A percentile compares a stretch with the other conserved stretches of the same genome.
Evolutionary conservation across 2,329 filamentous ascomycete genomes (phyloP).

Genomic region (Coniella lustricola): DNA sequence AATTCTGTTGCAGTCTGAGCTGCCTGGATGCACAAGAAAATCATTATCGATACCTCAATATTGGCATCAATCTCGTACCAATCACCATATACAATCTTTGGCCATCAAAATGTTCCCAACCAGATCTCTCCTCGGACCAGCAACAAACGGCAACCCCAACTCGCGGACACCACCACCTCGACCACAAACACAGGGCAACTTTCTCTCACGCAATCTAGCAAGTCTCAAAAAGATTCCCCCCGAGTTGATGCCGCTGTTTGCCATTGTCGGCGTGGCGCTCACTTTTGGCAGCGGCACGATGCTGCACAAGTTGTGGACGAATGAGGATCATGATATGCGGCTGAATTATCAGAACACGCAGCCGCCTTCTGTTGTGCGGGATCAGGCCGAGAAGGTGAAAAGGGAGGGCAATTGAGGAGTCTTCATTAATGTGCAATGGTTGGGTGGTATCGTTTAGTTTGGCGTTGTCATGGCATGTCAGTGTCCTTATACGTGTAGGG

Average conservation of each 20-base stretch:
- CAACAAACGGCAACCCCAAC: neutral
- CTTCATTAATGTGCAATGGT: too few species aligned
- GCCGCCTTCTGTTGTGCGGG: neutral
- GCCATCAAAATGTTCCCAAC: neutral
- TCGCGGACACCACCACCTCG: neutral
- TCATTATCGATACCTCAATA: too few species aligned
- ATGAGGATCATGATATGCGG: neutral
- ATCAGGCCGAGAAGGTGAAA: neutral
- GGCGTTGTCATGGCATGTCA: too few species aligned
- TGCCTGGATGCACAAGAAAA: too few species aligned
- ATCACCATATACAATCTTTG: neutral
- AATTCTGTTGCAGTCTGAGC: too few species aligned
- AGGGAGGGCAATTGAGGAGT: too few species aligned
- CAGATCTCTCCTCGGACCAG: neutral
- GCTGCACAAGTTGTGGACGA: neutral
- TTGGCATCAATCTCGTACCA: too few species aligned
- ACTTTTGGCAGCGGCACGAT: neutral
- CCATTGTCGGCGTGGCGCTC: neutral
- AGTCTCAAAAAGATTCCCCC: neutral
- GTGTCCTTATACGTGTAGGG: too few species aligned
- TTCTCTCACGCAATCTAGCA: neutral
- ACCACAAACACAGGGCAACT: neutral
- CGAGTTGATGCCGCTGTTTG: conserved; percentile 1
- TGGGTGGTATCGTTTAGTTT: too few species aligned
- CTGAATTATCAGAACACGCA: neutral